These are phyloP conservation scores for Plasmodium ovale DNA, from an alignment of 169 alveolate species.

Conservation along the genomic window DNA sequence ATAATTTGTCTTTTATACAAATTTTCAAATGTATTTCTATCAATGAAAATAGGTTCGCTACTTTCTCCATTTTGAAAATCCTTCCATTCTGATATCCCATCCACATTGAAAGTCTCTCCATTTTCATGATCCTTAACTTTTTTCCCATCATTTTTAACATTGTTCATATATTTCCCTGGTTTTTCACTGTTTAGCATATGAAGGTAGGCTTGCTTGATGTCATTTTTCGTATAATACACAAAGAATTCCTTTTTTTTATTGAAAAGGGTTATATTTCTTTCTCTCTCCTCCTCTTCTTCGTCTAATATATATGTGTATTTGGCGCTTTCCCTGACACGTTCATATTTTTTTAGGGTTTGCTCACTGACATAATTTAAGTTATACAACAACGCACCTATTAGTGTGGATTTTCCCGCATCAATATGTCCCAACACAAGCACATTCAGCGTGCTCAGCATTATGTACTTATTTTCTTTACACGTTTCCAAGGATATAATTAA, in stretches of 20 bases:
- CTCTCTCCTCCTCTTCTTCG: constrained; percentile 85
- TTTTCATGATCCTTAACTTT: neutral
- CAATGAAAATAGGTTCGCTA: constrained; percentile 28
- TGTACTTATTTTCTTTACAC: constrained; percentile 16
- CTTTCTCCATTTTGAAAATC: too few species aligned
- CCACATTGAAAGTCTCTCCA: too few species aligned
- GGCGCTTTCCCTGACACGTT: constrained; percentile 49
- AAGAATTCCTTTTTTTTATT: constrained; percentile 64
- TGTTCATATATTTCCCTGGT: neutral
- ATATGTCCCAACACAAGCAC: constrained; percentile 84
- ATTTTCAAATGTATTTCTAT: constrained; percentile 37
- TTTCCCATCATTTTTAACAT: neutral
- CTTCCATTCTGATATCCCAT: too few species aligned
- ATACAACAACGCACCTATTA: constrained; percentile 78
- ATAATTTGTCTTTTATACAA: constrained; percentile 9
- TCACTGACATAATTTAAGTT: constrained; percentile 63
- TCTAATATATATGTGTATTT: constrained; percentile 81
- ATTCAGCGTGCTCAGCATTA: constrained; percentile 77
- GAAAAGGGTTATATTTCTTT: constrained; percentile 81
- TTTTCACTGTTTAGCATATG: constrained; percentile 1
- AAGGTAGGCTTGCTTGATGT: constrained; percentile 12
- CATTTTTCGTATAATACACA: constrained; percentile 48
- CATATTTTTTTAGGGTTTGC: constrained; percentile 66
- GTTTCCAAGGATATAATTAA: neutral
- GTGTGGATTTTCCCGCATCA: constrained; percentile 87